phyloP scores from a whole-genome alignment of 2,329 filamentous ascomycete species.

The Aspergillus latus region DNA sequence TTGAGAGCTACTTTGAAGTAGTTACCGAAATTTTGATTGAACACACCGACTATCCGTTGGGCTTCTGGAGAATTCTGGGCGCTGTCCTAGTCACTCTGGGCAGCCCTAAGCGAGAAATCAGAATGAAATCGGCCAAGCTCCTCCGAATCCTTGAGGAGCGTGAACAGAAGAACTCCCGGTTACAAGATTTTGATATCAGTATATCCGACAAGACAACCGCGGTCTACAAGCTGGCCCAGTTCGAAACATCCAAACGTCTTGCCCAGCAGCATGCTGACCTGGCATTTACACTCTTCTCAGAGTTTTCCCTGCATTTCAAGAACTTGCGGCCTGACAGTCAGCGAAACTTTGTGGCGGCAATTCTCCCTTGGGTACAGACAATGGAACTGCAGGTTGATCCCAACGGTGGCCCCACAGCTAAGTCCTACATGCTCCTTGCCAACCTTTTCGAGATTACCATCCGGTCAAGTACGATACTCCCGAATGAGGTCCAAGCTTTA shows the following conservation, averaged over 20 bases:
- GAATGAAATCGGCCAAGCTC: slow-evolving; percentile 81
- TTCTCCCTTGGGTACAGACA: slow-evolving; percentile 93
- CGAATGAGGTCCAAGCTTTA: slow-evolving; percentile 94
- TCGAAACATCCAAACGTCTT: slow-evolving; percentile 89
- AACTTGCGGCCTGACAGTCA: slow-evolving; percentile 79
- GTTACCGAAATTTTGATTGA: slow-evolving; percentile 84
- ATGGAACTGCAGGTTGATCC: slow-evolving; percentile 91
- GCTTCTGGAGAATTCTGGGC: slow-evolving; percentile 88
- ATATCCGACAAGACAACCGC: slow-evolving; percentile 98
- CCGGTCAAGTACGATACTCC: slow-evolving; percentile 79
- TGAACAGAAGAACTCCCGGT: slow-evolving; percentile 80
- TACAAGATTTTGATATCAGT: slow-evolving; percentile 97
- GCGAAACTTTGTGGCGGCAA: slow-evolving; percentile 88
- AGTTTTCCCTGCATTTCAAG: slow-evolving; percentile 92
- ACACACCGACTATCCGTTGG: slow-evolving; percentile 74
- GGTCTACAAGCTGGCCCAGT: slow-evolving; percentile 95
- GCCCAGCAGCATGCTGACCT: slow-evolving; percentile 85
- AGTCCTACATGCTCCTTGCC: slow-evolving; percentile 90
- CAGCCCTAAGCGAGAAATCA: slow-evolving; percentile 83
- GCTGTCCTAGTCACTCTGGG: slow-evolving; percentile 90
- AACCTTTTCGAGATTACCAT: slow-evolving; percentile 97
- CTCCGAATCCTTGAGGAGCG: slow-evolving; percentile 79
- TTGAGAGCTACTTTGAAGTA: slow-evolving; percentile 94
- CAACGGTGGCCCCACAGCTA: slow-evolving; percentile 83
- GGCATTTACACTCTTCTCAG: slow-evolving; percentile 91